These are phyloP conservation scores for Globisporangium splendens DNA, from an alignment of 352 stramenopile genomes.

Conservation along the genomic window DNA sequence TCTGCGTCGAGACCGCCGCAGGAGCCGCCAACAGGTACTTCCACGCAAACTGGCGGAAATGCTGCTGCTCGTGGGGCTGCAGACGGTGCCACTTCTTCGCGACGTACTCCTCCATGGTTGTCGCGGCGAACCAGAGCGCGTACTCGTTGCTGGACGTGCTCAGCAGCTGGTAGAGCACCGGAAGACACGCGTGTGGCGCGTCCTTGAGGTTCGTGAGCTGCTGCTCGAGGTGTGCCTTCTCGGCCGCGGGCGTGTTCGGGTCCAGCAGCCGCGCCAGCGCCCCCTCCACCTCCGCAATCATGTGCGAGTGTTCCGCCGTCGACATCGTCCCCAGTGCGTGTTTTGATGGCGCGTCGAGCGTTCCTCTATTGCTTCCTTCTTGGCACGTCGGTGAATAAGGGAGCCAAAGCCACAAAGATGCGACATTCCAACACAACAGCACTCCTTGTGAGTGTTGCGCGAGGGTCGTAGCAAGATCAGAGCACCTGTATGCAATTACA, in stretches of 20 bases:
- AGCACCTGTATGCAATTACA: neutral
- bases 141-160: constrained; percentile 63
- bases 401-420: no score
- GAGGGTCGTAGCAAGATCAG: no score
- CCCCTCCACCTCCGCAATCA: constrained; percentile 64
- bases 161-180: constrained; percentile 63
- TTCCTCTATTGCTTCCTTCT: neutral
- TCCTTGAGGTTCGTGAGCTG: constrained; percentile 65
- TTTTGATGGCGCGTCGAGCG: constrained; percentile 1
- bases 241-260: constrained; percentile 32
- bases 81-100: constrained; percentile 55
- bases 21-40: constrained; percentile 35
- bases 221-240: constrained; percentile 54
- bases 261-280: constrained; percentile 59
- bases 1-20: constrained; percentile 15
- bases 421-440: no score
- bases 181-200: constrained; percentile 44
- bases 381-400: no score
- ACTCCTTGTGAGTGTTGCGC: no score
- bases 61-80: constrained; percentile 28
- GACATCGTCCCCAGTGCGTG: neutral
- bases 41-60: constrained; percentile 67
- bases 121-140: constrained; percentile 72
- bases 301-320: constrained; percentile 2
- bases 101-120: constrained; percentile 74